These are phyloP conservation scores for Pontederia crassipes DNA, from an alignment of 176 grass and related monocot genomes.

Conservation along the genomic window DNA sequence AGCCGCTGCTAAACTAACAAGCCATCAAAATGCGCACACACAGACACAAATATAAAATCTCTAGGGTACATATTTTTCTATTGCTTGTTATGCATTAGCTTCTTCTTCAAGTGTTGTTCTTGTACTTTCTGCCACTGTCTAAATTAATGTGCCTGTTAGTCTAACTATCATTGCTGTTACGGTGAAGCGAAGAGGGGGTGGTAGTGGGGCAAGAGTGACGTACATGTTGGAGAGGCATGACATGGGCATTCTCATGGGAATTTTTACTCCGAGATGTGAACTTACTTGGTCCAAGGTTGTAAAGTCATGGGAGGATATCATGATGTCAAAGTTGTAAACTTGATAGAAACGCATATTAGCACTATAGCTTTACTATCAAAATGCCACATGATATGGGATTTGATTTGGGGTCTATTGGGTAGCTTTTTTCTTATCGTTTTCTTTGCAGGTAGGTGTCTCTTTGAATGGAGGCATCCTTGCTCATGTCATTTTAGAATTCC, in stretches of 20 bases:
- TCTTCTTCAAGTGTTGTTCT: constrained; percentile 1
- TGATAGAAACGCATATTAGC: no score
- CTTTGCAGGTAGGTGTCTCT: no score
- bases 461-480: background rate
- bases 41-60: background rate
- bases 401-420: no score
- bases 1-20: background rate
- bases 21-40: background rate
- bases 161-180: background rate
- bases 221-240: constrained; percentile 7
- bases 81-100: background rate
- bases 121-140: background rate
- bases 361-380: no score
- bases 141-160: background rate
- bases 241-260: background rate
- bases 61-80: background rate
- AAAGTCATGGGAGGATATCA: background rate
- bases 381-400: no score
- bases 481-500: background rate
- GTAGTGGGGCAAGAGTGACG: background rate
- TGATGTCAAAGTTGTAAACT: background rate
- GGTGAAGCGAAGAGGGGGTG: background rate
- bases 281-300: background rate
- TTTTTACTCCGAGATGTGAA: background rate
- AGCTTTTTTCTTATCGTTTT: no score